A percentile compares a stretch with the other conserved stretches of the same genome.
These are phyloP conservation scores for Candida mesenterica DNA, from an alignment of 1,139 yeast species.

Conservation along the genomic window DNA sequence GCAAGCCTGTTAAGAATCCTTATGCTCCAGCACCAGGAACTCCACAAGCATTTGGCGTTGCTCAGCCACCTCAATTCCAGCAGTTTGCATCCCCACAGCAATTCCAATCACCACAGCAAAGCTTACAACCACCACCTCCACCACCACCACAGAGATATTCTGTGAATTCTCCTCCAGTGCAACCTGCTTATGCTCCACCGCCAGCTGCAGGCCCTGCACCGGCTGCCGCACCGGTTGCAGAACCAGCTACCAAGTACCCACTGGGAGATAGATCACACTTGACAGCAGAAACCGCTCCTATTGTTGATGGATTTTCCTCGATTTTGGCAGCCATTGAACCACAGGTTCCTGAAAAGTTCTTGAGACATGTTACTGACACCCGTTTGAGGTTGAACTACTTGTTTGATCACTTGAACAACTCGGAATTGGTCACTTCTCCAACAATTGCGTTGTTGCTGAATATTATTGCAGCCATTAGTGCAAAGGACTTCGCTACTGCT, in stretches of 20 bases:
- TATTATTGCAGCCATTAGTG: constrained; percentile 50
- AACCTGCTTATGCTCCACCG: constrained; percentile 11
- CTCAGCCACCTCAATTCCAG: constrained; percentile 13
- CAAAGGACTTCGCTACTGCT: constrained; percentile 61
- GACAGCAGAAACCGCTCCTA: constrained; percentile 55
- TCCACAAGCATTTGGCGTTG: constrained; percentile 13
- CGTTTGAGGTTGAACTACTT: constrained; percentile 76
- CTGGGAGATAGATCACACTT: constrained; percentile 73
- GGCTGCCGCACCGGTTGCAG: constrained; percentile 18
- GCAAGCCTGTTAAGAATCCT: constrained; percentile 8
- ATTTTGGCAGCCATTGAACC: constrained; percentile 68
- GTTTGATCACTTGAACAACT: constrained; percentile 77
- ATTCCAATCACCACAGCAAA: constrained; percentile 20
- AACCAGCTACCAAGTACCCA: constrained; percentile 47
- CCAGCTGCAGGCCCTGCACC: constrained; percentile 20
- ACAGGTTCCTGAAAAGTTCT: constrained; percentile 69
- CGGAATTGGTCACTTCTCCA: constrained; percentile 59
- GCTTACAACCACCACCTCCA: constrained; percentile 10
- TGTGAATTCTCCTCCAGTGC: constrained; percentile 14
- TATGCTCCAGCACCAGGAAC: constrained; percentile 12
- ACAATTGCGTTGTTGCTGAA: constrained; percentile 54
- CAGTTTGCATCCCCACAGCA: constrained; percentile 15
- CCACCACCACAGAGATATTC: constrained; percentile 13
- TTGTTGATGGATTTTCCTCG: constrained; percentile 52
- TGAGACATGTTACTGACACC: constrained; percentile 76